Evolutionary conservation across 2,329 filamentous ascomycete genomes (phyloP).

Genomic region (Neofusicoccum kwambonambiense): DNA sequence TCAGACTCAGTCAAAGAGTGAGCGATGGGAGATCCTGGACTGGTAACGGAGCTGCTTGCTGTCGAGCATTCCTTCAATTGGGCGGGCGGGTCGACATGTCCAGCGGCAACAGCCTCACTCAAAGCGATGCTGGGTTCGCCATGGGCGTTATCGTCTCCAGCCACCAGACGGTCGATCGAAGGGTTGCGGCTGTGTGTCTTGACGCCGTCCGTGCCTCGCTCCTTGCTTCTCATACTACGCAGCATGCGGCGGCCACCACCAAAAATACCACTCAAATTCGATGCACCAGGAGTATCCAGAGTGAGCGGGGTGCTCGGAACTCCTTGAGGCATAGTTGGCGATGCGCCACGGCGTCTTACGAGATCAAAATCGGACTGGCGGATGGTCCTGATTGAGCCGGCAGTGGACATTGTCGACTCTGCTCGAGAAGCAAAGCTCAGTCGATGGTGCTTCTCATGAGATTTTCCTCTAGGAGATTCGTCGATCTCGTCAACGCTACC

Average conservation of each 20-base stretch:
- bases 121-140: constrained; percentile 63
- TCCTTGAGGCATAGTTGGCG: constrained; percentile 42
- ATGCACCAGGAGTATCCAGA: constrained; percentile 43
- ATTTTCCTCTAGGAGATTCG: constrained; percentile 22
- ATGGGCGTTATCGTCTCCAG: constrained; percentile 59
- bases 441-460: constrained; percentile 23
- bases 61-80: constrained; percentile 43
- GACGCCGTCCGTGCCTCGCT: constrained; percentile 45
- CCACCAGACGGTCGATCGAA: constrained; percentile 61
- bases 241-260: constrained; percentile 49
- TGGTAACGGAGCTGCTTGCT: constrained; percentile 31
- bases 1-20: constrained; percentile 23
- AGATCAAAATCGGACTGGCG: constrained; percentile 39
- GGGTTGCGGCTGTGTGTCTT: constrained; percentile 52
- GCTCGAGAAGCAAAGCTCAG: constrained; percentile 36
- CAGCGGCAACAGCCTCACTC: constrained; percentile 61
- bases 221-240: constrained; percentile 44
- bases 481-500: constrained; percentile 28
- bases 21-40: constrained; percentile 46
- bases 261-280: constrained; percentile 45
- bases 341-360: constrained; percentile 27
- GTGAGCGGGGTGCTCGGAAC: constrained; percentile 45
- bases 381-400: constrained; percentile 46
- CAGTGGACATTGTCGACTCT: constrained; percentile 40
- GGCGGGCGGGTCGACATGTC: constrained; percentile 54